These are phyloP conservation scores for Ogataea glucozyma DNA, from an alignment of 805 yeast genomes.

Conservation along the genomic window DNA sequence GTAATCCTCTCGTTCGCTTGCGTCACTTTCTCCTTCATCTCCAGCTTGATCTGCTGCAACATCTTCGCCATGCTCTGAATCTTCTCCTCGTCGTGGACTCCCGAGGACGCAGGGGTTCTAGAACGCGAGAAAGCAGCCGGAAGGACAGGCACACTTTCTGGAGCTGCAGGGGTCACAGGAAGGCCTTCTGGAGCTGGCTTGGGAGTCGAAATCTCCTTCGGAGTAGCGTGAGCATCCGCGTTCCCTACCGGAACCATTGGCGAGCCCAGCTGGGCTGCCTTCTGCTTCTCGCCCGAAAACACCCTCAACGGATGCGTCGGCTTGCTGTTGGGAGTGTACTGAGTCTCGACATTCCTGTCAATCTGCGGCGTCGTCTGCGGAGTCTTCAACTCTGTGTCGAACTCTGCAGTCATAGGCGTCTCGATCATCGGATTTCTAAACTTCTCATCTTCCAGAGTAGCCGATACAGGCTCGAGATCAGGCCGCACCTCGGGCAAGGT, in stretches of 20 bases:
- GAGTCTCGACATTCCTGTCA: constrained; percentile 1
- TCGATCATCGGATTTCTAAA: constrained; percentile 20
- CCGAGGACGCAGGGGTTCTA: not conserved
- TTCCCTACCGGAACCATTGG: constrained; percentile 11
- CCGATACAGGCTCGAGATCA: not conserved
- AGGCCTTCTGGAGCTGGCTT: constrained; percentile 1
- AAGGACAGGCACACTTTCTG: not conserved
- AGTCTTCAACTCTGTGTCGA: constrained; percentile 10
- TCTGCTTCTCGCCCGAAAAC: constrained; percentile 9
- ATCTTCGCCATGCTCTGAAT: constrained; percentile 27
- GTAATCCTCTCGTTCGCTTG: constrained; percentile 57
- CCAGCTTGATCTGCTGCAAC: constrained; percentile 38
- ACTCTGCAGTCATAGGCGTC: constrained; percentile 16
- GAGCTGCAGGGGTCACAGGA: not conserved
- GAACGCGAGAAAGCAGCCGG: not conserved
- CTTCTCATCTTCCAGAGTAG: constrained; percentile 2
- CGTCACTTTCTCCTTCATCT: constrained; percentile 52
- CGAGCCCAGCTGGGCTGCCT: constrained; percentile 18
- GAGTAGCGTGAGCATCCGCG: not conserved
- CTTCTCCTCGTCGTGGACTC: constrained; percentile 20
- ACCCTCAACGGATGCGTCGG: constrained; percentile 21
- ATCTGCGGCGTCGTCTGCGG: constrained; percentile 1
- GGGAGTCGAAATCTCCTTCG: not conserved
- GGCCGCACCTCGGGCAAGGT: too few species aligned
- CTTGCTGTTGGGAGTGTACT: constrained; percentile 19